These are phyloP conservation scores for Themeda triandra DNA, from an alignment of 176 grass and related monocot species.

Conservation along the genomic window DNA sequence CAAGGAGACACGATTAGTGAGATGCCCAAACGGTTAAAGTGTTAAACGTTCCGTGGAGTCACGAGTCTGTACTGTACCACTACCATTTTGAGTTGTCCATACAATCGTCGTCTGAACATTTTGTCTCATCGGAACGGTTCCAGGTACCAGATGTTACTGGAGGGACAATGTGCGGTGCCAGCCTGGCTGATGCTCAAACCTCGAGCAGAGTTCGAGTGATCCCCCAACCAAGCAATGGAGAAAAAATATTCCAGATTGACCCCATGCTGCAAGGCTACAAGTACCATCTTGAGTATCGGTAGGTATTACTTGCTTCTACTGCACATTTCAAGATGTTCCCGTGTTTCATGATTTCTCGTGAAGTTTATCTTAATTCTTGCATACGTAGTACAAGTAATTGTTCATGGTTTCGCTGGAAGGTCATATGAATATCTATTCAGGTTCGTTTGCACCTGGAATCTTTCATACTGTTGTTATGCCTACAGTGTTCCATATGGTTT, in stretches of 20 bases:
- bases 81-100: not conserved
- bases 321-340: not conserved
- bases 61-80: not conserved
- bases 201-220: constrained; percentile 31
- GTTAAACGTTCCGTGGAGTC: not conserved
- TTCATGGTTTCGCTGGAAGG: not conserved
- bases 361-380: constrained; percentile 4
- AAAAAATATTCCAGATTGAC: constrained; percentile 77
- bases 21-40: not conserved
- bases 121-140: not conserved
- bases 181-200: constrained; percentile 10
- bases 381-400: not conserved
- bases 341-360: not conserved
- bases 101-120: constrained; percentile 2
- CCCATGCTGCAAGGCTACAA: constrained; percentile 46
- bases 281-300: constrained; percentile 81
- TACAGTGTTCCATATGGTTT: not conserved
- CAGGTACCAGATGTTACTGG: constrained; percentile 43
- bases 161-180: constrained; percentile 6
- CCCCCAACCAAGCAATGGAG: constrained; percentile 48
- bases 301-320: constrained; percentile 22
- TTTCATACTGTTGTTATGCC: not conserved
- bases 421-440: not conserved
- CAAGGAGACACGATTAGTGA: not conserved
- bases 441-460: not conserved